Evolutionary conservation across 495 filamentous ascomycete species (phyloP), one percentile per base, ranked within the genome.

Genomic region (Hyaloscypha bicolor): DNA sequence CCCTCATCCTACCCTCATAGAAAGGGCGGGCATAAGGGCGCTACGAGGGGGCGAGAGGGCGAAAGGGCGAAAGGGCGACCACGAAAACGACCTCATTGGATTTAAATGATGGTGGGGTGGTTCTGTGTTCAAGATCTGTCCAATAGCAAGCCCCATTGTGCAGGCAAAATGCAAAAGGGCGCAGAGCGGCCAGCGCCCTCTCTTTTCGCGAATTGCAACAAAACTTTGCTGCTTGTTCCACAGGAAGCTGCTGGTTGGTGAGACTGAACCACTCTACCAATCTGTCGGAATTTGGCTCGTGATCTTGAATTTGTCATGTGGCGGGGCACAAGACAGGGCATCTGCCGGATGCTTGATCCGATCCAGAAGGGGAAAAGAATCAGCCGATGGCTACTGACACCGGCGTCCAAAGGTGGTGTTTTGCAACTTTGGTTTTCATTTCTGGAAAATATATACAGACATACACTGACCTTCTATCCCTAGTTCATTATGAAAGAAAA

Each of bases 401-500:
- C 35, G 25, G 2, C 3, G 1, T 6, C 35, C 8, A 12, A 48
- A 19, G 42, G 16, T 14, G 11, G 16, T 4, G 42, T 48, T 48
- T 48, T 48, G 16, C 4, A 48, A 19, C 11, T 48, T 48, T 19
- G 42, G 9, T 48, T 48, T 25, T 48, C 16, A 19, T 48, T 45
- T 9, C 33, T 51, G 31, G 39, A 66, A 66, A 35, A 0, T 66
- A 60, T 66, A 48, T 68, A 63, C 60, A 68, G 48, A 66, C 14
- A 60, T 21, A 32, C 35, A 42, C 59, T 11, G 14, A 16, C 58
- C 65, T 30, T 68, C 65, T 71, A 71, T 67, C 65, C 69, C 59
- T 37, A 64, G 16, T 35, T 68, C 65, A 63, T 71, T 48, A 71
- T 65, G 31, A 53, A 60, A 68, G 35, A 32, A 57, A 67, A 64